Evolutionary conservation across 2,329 filamentous ascomycete genomes (phyloP).

Genomic region (Basipetospora chlamydospora): DNA sequence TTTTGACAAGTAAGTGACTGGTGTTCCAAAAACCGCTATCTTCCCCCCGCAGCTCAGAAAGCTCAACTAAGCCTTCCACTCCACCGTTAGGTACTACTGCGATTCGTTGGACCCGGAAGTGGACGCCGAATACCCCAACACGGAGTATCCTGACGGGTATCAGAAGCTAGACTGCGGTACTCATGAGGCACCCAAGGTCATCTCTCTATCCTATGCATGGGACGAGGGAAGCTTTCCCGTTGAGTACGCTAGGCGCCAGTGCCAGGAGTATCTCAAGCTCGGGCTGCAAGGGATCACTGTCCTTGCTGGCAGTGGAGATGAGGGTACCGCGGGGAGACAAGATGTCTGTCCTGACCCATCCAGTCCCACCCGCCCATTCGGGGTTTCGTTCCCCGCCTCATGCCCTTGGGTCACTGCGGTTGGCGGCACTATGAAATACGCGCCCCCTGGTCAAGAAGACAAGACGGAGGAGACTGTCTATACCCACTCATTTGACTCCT

Average conservation of each 20-base stretch:
- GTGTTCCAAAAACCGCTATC: too few species aligned
- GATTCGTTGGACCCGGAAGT: too few species aligned
- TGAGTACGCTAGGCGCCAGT: conserved; percentile 26
- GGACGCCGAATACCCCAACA: too few species aligned
- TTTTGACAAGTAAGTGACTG: not conserved
- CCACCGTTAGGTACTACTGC: too few species aligned
- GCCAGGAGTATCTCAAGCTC: conserved; percentile 27
- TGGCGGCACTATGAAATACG: conserved; percentile 14
- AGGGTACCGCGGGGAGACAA: conserved; percentile 12
- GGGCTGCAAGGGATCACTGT: conserved; percentile 22
- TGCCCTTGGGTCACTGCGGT: conserved; percentile 32
- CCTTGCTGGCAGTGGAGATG: conserved; percentile 22
- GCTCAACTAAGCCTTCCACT: too few species aligned
- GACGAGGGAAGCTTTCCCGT: conserved; percentile 30
- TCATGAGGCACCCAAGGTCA: conserved; percentile 18
- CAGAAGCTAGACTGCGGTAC: conserved; percentile 17
- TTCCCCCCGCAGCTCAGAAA: too few species aligned
- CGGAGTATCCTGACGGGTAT: too few species aligned
- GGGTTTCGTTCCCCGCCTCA: conserved; percentile 26
- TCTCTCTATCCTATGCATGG: conserved; percentile 30
- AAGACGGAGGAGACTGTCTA: not conserved
- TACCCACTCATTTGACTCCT: not conserved
- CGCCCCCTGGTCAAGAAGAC: not conserved
- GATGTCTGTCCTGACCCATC: too few species aligned
- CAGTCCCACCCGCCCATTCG: too few species aligned